phyloP scores from a whole-genome alignment of 2,329 filamentous ascomycete genomes.

The Cladosporium phlei region DNA sequence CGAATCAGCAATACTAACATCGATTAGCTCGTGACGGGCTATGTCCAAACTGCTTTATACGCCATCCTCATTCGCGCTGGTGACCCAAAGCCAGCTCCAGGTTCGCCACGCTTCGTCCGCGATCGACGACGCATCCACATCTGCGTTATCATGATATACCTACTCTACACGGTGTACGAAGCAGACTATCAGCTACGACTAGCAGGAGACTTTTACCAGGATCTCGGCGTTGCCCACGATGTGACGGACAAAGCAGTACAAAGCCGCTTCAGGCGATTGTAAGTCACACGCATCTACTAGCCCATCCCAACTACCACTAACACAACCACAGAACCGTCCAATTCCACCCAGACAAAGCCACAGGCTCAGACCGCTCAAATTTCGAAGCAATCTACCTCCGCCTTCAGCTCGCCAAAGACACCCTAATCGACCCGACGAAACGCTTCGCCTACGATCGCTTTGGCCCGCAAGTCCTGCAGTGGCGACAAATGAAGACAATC shows the following conservation, averaged over 20 bases:
- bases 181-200: constrained; percentile 74
- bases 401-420: constrained; percentile 78
- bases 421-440: constrained; percentile 67
- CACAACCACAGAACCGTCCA: constrained; percentile 42
- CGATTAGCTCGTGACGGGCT: constrained; percentile 63
- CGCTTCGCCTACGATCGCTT: constrained; percentile 89
- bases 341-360: constrained; percentile 79
- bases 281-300: constrained; percentile 11
- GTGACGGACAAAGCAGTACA: constrained; percentile 75
- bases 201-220: constrained; percentile 71
- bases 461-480: constrained; percentile 65
- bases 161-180: constrained; percentile 89
- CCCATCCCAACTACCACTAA: neutral
- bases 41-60: constrained; percentile 79
- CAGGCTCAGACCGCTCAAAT: constrained; percentile 35
- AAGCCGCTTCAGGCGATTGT: constrained; percentile 73
- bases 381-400: constrained; percentile 65
- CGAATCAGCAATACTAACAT: neutral
- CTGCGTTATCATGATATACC: constrained; percentile 75
- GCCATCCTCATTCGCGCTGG: constrained; percentile 83
- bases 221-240: constrained; percentile 64
- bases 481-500: constrained; percentile 62
- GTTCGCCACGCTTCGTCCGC: constrained; percentile 61
- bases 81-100: constrained; percentile 66
- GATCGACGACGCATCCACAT: constrained; percentile 82